Percentiles rank a stretch among this genome's conserved stretches.
phyloP scores from a whole-genome alignment of 345 rosid genomes.

The Lepidium aucheri region DNA sequence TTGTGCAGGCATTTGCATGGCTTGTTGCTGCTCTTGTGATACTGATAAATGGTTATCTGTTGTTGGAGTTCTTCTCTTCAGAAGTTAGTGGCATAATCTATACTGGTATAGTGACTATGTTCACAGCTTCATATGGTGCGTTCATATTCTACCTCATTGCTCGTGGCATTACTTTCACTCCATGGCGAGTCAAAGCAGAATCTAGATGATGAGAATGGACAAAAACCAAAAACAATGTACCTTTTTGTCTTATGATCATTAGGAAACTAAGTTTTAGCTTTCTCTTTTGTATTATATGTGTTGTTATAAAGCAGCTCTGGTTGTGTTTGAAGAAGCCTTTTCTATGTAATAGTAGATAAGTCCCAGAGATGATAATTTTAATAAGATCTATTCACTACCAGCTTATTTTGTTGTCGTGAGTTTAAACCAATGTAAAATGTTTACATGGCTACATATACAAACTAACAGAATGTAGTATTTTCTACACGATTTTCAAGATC shows the following conservation, averaged over 20 bases:
- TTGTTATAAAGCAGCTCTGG: constrained; percentile 2
- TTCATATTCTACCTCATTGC: constrained; percentile 67
- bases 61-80: constrained; percentile 58
- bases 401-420: background rate
- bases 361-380: background rate
- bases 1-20: constrained; percentile 61
- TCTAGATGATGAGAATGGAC: constrained; percentile 13
- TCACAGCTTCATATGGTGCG: constrained; percentile 48
- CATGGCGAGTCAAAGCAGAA: constrained; percentile 26
- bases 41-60: constrained; percentile 73
- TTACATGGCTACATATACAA: no score
- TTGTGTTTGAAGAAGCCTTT: background rate
- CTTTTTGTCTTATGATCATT: background rate
- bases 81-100: constrained; percentile 48
- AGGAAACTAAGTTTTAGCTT: background rate
- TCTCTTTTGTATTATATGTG: constrained; percentile 12
- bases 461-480: no score
- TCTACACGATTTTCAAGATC: no score
- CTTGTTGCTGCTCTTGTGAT: constrained; percentile 77
- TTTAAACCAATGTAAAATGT: background rate
- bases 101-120: constrained; percentile 26
- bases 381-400: background rate
- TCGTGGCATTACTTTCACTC: constrained; percentile 31
- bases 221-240: background rate
- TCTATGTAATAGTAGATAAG: constrained; percentile 1